Conservation (phyloP, 805 yeast genomes). For the Candida vaughaniae region DNA sequence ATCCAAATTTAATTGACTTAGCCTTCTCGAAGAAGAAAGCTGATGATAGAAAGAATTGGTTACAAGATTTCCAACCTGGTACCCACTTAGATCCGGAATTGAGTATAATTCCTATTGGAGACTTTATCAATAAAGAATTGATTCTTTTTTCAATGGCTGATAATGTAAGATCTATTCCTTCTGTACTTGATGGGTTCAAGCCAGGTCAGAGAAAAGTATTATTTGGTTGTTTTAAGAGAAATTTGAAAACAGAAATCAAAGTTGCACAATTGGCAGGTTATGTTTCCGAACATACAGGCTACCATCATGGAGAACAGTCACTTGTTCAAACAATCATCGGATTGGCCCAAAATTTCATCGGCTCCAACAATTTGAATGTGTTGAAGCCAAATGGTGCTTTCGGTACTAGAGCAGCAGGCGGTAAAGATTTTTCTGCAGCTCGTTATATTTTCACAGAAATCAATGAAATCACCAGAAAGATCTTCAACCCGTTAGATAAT, state of each 20-base stretch:
- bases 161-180: constrained; percentile 92
- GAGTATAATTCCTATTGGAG: constrained; percentile 80
- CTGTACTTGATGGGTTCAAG: constrained; percentile 90
- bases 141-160: constrained; percentile 96
- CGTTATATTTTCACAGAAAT: constrained; percentile 93
- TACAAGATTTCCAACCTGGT: constrained; percentile 87
- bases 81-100: constrained; percentile 82
- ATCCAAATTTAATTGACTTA: constrained; percentile 74
- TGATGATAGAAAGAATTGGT: constrained; percentile 96
- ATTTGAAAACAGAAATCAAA: constrained; percentile 72
- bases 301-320: constrained; percentile 94
- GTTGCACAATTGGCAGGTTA: constrained; percentile 91
- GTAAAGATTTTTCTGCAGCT: constrained; percentile 97
- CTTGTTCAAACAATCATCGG: constrained; percentile 88
- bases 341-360: constrained; percentile 92
- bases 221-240: constrained; percentile 83
- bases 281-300: constrained; percentile 83
- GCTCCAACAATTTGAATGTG: constrained; percentile 83
- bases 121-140: constrained; percentile 91
- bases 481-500: constrained; percentile 79
- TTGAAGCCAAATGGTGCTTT: constrained; percentile 91
- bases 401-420: constrained; percentile 95
- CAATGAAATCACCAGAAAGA: constrained; percentile 66
- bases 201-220: constrained; percentile 96
- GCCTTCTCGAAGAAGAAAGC: constrained; percentile 95